Evolutionary conservation across 164 flowering plant genomes (phyloP).

Genomic region (Chimonanthus praecox): DNA sequence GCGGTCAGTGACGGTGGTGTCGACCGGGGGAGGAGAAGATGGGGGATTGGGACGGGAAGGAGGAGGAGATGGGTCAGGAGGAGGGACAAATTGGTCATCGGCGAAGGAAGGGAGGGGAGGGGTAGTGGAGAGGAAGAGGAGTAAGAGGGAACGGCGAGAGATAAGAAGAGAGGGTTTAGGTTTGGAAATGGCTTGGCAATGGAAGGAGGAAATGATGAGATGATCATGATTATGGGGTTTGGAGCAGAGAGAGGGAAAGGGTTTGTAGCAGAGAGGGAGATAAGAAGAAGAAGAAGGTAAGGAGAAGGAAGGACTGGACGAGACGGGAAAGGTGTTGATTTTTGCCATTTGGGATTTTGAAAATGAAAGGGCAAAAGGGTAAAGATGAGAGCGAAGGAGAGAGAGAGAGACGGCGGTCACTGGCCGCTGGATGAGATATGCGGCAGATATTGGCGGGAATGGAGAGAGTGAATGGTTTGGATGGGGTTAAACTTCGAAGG

Average conservation of each 20-base stretch:
- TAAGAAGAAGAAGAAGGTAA: neutral
- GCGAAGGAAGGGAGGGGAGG: constrained; percentile 18
- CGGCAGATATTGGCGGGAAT: neutral
- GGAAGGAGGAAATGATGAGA: constrained; percentile 11
- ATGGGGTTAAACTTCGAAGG: neutral
- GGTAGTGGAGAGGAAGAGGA: constrained; percentile 20
- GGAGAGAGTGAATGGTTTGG: neutral
- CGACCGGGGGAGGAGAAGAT: constrained; percentile 33
- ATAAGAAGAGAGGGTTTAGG: constrained; percentile 9
- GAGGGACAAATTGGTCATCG: constrained; percentile 9
- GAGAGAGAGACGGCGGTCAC: neutral
- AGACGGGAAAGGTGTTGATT: neutral
- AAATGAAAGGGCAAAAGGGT: neutral
- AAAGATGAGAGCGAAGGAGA: neutral
- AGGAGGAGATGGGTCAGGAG: constrained; percentile 13
- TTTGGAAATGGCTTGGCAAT: constrained; percentile 7
- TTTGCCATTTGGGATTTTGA: neutral
- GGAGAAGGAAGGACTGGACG: neutral
- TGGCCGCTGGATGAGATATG: neutral
- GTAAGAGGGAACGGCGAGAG: constrained; percentile 27
- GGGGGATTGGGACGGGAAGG: constrained; percentile 27
- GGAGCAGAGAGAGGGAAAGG: neutral
- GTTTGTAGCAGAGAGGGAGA: neutral
- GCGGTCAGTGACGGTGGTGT: constrained; percentile 88
- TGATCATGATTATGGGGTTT: constrained; percentile 8